phyloP scores from a whole-genome alignment of 345 rosid species.

The Rhodomyrtus tomentosa region DNA sequence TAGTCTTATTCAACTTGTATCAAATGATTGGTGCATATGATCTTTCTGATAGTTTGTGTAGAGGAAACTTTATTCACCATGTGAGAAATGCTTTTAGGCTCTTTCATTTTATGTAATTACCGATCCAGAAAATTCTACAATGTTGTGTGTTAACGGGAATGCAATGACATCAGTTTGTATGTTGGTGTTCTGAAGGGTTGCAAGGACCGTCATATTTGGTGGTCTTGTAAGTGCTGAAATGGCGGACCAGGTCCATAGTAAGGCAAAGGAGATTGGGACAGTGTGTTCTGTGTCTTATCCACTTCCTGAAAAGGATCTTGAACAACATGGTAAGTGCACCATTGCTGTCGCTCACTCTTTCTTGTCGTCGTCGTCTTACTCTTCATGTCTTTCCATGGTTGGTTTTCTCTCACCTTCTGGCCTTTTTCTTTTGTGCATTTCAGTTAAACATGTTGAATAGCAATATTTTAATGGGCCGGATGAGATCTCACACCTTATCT shows the following conservation, averaged over 20 bases:
- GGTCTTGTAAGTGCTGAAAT: constrained; percentile 58
- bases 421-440: background rate
- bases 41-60: background rate
- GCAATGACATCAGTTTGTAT: background rate
- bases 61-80: background rate
- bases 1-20: background rate
- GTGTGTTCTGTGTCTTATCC: constrained; percentile 81
- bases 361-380: background rate
- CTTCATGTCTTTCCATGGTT: background rate
- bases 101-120: background rate
- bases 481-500: background rate
- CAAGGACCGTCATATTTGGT: constrained; percentile 86
- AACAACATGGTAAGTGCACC: constrained; percentile 48
- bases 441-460: background rate
- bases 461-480: background rate
- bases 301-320: constrained; percentile 60
- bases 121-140: background rate
- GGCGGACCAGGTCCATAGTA: constrained; percentile 60
- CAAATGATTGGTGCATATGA: background rate
- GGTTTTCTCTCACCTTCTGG: background rate
- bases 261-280: constrained; percentile 52
- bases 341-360: background rate
- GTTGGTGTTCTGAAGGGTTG: constrained; percentile 49
- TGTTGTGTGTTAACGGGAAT: background rate
- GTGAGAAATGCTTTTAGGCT: background rate